Evolutionary conservation across 331 rosid species (phyloP), one percentile per base, ranked within the genome.

Genomic region (Prunus yedoensis): DNA sequence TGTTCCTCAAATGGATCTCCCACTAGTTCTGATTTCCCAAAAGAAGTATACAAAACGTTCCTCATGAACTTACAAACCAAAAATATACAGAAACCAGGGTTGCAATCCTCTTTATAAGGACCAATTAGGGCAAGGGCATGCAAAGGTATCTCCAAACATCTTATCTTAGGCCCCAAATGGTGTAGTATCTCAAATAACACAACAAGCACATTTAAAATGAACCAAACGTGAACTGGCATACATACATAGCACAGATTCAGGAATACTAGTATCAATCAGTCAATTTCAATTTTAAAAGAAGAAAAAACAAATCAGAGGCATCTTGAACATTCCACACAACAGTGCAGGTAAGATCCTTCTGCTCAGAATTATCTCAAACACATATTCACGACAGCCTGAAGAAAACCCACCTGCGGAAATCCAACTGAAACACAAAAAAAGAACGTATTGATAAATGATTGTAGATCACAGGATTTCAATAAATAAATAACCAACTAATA

Each of bases 361-460:
- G 66, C 77, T 59, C 38, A 62, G 51, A 77, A 64, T 35, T 72
- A 77, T 71, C 58, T 75, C 80, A 81, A 57, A 57, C 38, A 75
- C 20, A 60, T 79, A 78, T 73, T 77, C 81, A 71, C 62, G 68
- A 71, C 51, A 69, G 79, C 70, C 64, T 56, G 85, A 80, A 81
- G 74, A 78, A 78, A 66, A 85, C 96, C 76, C 73, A 95, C 99
- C 97, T 89, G 99, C n/a, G 96, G 87, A 76, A 88, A 88, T 68
- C 87, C 94, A 80, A 32, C 99, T 92, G 97, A 35, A 77, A 73
- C 75, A 81, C 38, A 38, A 61, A 73, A 35, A 84, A 74, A 11
- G 14, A 59, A 64, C 8, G 53, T 5, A 56, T 91, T 77, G 87
- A 89, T 49, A 87, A 38, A 66, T 52, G 17, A 70, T 25, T 50